Evolutionary conservation across 345 rosid species (phyloP).

Genomic region (Salix arbutifolia): DNA sequence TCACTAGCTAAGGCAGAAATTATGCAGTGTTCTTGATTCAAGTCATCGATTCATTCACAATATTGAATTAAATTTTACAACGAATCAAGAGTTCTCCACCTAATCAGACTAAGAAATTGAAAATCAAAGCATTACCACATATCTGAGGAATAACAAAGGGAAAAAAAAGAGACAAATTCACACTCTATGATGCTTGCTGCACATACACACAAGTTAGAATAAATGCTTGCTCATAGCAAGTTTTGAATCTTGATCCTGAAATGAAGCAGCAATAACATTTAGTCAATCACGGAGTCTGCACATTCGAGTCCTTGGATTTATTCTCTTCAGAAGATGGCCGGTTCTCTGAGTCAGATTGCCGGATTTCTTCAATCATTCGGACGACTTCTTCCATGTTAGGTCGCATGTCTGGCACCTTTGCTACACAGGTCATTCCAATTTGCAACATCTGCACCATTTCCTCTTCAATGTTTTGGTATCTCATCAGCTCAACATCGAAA

Average conservation of each 20-base stretch:
- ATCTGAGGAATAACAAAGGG: background rate
- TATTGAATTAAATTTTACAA: conserved; percentile 20
- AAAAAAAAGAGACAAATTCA: conserved; percentile 10
- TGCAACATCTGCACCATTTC: conserved; percentile 86
- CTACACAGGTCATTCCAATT: conserved; percentile 75
- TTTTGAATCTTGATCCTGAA: conserved; percentile 2
- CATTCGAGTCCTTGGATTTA: conserved; percentile 67
- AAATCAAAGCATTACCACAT: background rate
- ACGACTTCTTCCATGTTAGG: conserved; percentile 76
- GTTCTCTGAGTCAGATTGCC: conserved; percentile 71
- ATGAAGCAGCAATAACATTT: conserved; percentile 3
- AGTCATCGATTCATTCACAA: conserved; percentile 22
- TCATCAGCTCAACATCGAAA: conserved; percentile 77
- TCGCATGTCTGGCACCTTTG: conserved; percentile 52
- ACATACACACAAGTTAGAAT: background rate
- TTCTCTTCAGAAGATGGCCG: conserved; percentile 80
- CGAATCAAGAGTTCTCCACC: conserved; percentile 16
- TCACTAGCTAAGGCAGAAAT: background rate
- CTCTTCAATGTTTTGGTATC: conserved; percentile 67
- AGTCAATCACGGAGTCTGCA: conserved; percentile 54
- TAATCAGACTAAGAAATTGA: background rate
- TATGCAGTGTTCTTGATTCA: conserved; percentile 6
- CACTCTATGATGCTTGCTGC: conserved; percentile 9
- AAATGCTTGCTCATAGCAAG: background rate
- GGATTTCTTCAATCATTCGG: conserved; percentile 77